Evolutionary conservation across 306 rosid genomes (phyloP).

Genomic region (Quercus rubra): DNA sequence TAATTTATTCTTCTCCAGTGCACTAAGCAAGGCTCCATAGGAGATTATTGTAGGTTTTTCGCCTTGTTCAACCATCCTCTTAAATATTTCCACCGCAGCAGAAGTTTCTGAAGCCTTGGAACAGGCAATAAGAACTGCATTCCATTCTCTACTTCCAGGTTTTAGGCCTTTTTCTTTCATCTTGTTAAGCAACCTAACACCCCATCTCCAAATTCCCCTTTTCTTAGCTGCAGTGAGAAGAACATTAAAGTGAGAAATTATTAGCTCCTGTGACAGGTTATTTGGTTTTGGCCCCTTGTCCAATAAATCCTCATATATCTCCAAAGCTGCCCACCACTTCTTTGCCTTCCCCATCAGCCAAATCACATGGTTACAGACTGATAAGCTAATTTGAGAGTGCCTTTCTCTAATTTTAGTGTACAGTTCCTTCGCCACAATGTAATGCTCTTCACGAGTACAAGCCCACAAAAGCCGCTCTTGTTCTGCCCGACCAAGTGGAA

Average conservation of each 20-base stretch:
- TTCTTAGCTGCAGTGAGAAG: slow-evolving; percentile 77
- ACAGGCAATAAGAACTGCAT: slow-evolving; percentile 90
- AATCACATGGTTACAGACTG: slow-evolving; percentile 86
- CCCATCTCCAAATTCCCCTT: slow-evolving; percentile 92
- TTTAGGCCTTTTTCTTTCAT: slow-evolving; percentile 95
- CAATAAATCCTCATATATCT: slow-evolving; percentile 81
- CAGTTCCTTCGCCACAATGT: slow-evolving; percentile 69
- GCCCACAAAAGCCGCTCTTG: slow-evolving; percentile 85
- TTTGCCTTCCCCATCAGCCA: slow-evolving; percentile 96
- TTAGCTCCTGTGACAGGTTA: slow-evolving; percentile 74
- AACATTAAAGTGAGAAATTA: slow-evolving; percentile 72
- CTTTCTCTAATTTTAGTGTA: slow-evolving; percentile 66
- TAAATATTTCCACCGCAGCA: slow-evolving; percentile 71
- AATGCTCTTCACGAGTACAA: slow-evolving; percentile 85
- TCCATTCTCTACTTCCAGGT: slow-evolving; percentile 88
- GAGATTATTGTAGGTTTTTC: slow-evolving; percentile 84
- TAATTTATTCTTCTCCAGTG: slow-evolving; percentile 90
- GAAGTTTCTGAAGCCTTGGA: slow-evolving; percentile 88
- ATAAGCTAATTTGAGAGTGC: slow-evolving; percentile 59
- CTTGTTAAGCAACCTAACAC: slow-evolving; percentile 83
- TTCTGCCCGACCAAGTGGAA: slow-evolving; percentile 53
- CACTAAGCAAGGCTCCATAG: slow-evolving; percentile 89
- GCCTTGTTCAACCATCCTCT: slow-evolving; percentile 94
- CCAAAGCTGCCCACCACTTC: slow-evolving; percentile 98
- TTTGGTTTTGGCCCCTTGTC: slow-evolving; percentile 94